These are phyloP conservation scores for Blastosporella zonata DNA, from an alignment of 1,284 basidiomycete genomes.

Conservation along the genomic window DNA sequence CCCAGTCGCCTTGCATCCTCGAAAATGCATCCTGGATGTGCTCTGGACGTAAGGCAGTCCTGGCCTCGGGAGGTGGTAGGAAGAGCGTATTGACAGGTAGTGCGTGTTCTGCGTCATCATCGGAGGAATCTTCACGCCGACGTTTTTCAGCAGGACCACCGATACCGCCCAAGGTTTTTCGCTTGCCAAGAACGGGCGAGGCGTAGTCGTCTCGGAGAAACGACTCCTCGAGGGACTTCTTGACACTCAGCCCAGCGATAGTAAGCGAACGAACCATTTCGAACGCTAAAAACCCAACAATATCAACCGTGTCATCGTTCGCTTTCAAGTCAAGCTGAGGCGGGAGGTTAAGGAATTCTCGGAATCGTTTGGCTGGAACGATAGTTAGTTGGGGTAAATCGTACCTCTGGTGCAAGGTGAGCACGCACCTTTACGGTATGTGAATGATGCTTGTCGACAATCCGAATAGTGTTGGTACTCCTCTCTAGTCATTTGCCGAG, in stretches of 20 bases:
- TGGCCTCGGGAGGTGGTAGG: conserved; percentile 74
- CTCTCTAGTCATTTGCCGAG: conserved; percentile 93
- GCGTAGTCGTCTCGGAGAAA: conserved; percentile 64
- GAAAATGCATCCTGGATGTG: conserved; percentile 90
- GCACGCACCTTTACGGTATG: conserved; percentile 85
- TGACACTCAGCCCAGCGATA: conserved; percentile 80
- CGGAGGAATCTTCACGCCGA: conserved; percentile 56
- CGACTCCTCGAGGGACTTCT: conserved; percentile 74
- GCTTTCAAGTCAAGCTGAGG: conserved; percentile 86
- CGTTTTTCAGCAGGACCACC: conserved; percentile 57
- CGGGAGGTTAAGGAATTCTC: conserved; percentile 93
- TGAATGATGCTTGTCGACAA: conserved; percentile 96
- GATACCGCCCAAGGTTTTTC: conserved; percentile 46
- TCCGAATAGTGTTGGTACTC: conserved; percentile 98
- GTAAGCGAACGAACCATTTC: conserved; percentile 96
- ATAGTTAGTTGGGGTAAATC: background rate
- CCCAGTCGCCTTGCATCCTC: conserved; percentile 83
- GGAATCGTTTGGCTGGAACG: conserved; percentile 82
- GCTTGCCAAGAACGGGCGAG: conserved; percentile 65
- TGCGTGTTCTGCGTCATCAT: conserved; percentile 56
- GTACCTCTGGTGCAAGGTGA: background rate
- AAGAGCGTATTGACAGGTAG: conserved; percentile 73
- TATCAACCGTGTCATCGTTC: conserved; percentile 95
- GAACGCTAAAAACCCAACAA: conserved; percentile 95
- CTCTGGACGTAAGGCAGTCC: conserved; percentile 73